A percentile compares a stretch with the other conserved stretches of the same genome.
These are phyloP conservation scores for Aspergillus leporis DNA, from an alignment of 495 filamentous ascomycete species.

Conservation along the genomic window DNA sequence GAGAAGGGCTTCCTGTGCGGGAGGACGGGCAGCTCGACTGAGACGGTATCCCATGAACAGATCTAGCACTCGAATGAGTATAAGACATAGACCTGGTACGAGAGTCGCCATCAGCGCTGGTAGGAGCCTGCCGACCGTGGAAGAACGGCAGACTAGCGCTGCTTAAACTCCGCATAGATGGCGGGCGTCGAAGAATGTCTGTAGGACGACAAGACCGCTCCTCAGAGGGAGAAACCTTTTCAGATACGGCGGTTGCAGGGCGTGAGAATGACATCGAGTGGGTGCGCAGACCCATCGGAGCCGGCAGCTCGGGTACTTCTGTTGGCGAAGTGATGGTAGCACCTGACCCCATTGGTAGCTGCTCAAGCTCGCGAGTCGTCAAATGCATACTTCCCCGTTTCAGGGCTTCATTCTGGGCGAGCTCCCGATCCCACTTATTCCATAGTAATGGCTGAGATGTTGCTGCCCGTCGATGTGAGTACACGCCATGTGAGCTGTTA, in stretches of 20 bases:
- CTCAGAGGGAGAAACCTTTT: conserved; percentile 18
- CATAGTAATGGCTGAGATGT: conserved; percentile 18
- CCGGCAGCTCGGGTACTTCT: conserved; percentile 28
- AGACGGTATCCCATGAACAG: conserved; percentile 18
- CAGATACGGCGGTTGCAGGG: conserved; percentile 29
- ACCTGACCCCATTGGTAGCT: neutral
- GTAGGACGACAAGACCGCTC: conserved; percentile 20
- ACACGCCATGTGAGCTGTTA: neutral
- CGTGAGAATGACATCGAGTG: conserved; percentile 27
- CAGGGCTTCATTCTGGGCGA: neutral
- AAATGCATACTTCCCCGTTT: conserved; percentile 14
- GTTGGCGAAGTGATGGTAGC: conserved; percentile 18
- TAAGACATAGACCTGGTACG: conserved; percentile 23
- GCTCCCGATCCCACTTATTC: conserved; percentile 5
- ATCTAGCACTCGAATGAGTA: conserved; percentile 22
- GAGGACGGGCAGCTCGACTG: conserved; percentile 28
- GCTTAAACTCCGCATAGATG: conserved; percentile 34
- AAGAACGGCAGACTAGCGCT: conserved; percentile 28
- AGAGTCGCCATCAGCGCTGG: conserved; percentile 19
- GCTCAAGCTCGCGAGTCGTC: conserved; percentile 11
- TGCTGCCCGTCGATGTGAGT: conserved; percentile 9
- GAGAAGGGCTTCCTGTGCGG: conserved; percentile 21
- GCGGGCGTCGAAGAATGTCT: conserved; percentile 24
- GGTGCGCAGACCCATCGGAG: conserved; percentile 16
- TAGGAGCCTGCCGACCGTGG: conserved; percentile 17